Evolutionary conservation across 2,329 filamentous ascomycete species (phyloP), one percentile per base, ranked within the genome.

Genomic region (Botrytis galanthina): DNA sequence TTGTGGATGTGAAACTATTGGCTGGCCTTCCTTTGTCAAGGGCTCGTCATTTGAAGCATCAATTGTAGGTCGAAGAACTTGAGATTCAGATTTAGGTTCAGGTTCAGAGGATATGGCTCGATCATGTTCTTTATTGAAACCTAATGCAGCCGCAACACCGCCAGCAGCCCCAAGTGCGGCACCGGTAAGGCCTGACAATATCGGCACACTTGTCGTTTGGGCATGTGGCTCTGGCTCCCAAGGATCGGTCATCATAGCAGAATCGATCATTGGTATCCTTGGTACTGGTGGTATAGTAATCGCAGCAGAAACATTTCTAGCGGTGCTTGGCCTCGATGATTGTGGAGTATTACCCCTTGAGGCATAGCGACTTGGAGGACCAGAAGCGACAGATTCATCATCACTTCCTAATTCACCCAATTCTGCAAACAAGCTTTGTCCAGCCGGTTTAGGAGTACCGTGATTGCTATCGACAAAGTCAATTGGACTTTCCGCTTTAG

Each of bases 361-460:
- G 57, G 81, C 74, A 61, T 85, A 85, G 54, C 85, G 84, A 75
- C 86, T 87, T 39, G 89, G 89, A 44, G 88, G 90, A 39, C 84
- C 86, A 29, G 85, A 69, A 69, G 48, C 85, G 42, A 83, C 80
- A 74, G 83, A 85, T 71, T 92, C 91, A 75, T 93, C 93, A 77
- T 92, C 91, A 76, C 80, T 85, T 73, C 90, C 89, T 75, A 98
- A 85, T 77, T 94, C 93, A 71, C 92, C 93, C 60, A 99, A 87
- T 82, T 99, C 96, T 59, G 94, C 94, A 81, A 96, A 97, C 69
- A 99, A 85, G 79, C 92, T 98, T 84, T 97, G 93, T 26, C 89
- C 87, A 29, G 79, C 83, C 61, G 82, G 82, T 73, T 87, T 84
- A 16, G 88, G 85, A 4, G 87, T 88, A 63, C 84, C 84, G 72